Conservation (phyloP, 768 basidiomycete genomes). For the Serpula lacrymans region DNA sequence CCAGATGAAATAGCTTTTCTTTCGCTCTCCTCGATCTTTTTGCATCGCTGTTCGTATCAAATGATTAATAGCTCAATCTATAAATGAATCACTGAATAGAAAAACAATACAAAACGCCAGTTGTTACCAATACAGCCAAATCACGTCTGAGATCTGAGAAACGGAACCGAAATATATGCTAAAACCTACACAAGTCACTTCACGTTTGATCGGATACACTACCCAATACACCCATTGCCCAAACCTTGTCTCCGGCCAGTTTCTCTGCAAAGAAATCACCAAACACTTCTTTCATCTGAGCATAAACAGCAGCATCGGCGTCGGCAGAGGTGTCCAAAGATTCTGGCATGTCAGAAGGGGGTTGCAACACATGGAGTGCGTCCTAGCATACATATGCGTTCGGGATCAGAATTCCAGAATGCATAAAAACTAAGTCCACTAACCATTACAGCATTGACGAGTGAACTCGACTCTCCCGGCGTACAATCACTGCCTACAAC, state of each 20-base stretch:
- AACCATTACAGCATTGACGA: conserved; percentile 65
- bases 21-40: too few species aligned
- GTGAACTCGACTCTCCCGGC: conserved; percentile 37
- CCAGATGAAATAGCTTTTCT: too few species aligned
- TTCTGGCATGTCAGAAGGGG: conserved; percentile 55
- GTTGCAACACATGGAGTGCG: conserved; percentile 57
- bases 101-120: too few species aligned
- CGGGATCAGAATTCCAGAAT: background rate
- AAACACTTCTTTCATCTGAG: conserved; percentile 48
- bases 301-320: conserved; percentile 44
- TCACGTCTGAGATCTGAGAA: too few species aligned
- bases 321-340: conserved; percentile 48
- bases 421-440: conserved; percentile 11
- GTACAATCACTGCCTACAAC: conserved; percentile 68
- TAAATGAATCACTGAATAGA: too few species aligned
- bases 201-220: conserved; percentile 20
- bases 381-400: conserved; percentile 36
- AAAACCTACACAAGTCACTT: too few species aligned
- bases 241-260: conserved; percentile 53
- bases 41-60: too few species aligned
- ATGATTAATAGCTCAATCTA: too few species aligned
- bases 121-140: too few species aligned
- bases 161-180: too few species aligned
- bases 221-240: conserved; percentile 58
- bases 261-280: conserved; percentile 62